Base-by-base conservation (phyloP, 495 filamentous ascomycete species). In the Thermochaetoides thermophila region DNA sequence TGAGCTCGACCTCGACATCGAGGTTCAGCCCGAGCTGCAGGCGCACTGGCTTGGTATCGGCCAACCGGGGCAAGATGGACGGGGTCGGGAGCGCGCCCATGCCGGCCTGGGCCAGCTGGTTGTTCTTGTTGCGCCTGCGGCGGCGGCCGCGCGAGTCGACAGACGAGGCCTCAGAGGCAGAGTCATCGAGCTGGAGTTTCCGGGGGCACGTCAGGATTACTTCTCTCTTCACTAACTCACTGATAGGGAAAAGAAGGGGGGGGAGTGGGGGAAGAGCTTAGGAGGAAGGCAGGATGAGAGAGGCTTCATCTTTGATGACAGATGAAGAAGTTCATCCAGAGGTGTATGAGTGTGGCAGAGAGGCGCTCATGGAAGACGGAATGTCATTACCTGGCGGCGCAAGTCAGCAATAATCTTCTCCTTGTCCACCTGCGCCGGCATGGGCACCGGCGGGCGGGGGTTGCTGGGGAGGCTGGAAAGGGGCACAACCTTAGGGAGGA, bases 21-120 rank as follows among this genome's bases (percentile, higher is more conserved):
- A 57, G 41, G 33, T 59, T 53, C 31, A 59, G 39, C 5, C 48
- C 50, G 8, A 54, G 37, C 43, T 52, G 48, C 20, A 56, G 44
- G 11, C 43, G 29, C 3, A 56, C 51, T 7, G 55, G 55, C 39
- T 55, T 57, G n/a, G 43, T 49, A 7, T 53, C 45, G 19, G 50
- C 42, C 11, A 49, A 27, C 4, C 48, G 42, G 9, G 44, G 46
- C 1, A 50, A 12, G 9, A 42, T 14, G 1, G 39, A 27, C 0
- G 47, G 46, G 3, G 24, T 15, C 14, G 18, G 9, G 16, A 43
- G 25, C 3, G 34, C 32, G 29, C 34, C 30, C n/a, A n/a, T n/a
- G n/a, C n/a, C n/a, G 18, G 32, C 33, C 18, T 32, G 33, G 18
- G 48, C 40, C 18, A 42, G 34, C 14, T 35, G 43, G 29, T 48